These are phyloP conservation scores for Oleoguttula mirabilis DNA, from an alignment of 495 filamentous ascomycete species.

Conservation along the genomic window DNA sequence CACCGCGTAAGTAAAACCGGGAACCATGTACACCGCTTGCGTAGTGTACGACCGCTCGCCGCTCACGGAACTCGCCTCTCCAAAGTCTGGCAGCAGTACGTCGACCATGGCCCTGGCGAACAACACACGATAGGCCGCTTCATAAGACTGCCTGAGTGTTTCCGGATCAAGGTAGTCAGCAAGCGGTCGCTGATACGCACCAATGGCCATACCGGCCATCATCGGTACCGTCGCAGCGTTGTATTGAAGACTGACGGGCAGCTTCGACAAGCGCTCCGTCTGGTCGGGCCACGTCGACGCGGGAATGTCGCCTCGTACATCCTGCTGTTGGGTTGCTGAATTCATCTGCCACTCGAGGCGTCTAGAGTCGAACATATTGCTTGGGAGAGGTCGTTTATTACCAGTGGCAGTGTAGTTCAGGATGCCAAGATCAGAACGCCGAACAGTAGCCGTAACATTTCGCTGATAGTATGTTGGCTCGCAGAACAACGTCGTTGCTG, in stretches of 20 bases:
- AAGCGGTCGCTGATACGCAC: conserved; percentile 8
- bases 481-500: conserved; percentile 32
- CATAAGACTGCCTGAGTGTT: conserved; percentile 22
- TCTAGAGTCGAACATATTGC: conserved; percentile 27
- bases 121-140: conserved; percentile 28
- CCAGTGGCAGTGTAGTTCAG: conserved; percentile 11
- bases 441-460: conserved; percentile 26
- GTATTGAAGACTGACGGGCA: conserved; percentile 3
- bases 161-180: conserved; percentile 23
- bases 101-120: conserved; percentile 29
- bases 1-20: conserved; percentile 30
- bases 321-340: not conserved
- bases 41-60: not conserved
- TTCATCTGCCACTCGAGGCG: conserved; percentile 20
- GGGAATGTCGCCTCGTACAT: not conserved
- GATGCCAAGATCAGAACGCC: conserved; percentile 5
- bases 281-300: not conserved
- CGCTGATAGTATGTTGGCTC: conserved; percentile 30
- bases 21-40: conserved; percentile 28
- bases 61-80: too few relatives aligned
- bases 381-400: conserved; percentile 15
- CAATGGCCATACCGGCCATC: conserved; percentile 30
- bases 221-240: conserved; percentile 2
- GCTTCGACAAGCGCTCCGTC: not conserved
- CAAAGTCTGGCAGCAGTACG: conserved; percentile 11